Conservation (phyloP, 768 basidiomycete species). For the Leccinum truebloodii region DNA sequence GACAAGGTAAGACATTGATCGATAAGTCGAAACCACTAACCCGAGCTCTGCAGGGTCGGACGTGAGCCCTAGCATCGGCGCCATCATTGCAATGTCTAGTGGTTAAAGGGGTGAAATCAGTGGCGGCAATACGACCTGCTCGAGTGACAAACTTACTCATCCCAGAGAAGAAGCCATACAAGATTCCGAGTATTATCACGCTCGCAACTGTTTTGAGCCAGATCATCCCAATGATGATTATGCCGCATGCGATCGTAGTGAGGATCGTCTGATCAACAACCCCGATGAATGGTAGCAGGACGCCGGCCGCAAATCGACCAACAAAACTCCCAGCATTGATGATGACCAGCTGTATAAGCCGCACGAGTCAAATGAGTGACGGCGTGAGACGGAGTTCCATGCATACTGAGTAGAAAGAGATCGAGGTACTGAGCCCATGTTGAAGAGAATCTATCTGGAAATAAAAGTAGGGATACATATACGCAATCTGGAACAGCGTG, state of each 20-base stretch:
- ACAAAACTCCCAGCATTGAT: constrained; percentile 50
- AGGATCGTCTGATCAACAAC: constrained; percentile 44
- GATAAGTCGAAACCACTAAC: constrained; percentile 16
- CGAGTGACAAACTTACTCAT: constrained; percentile 30
- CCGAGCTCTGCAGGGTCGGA: constrained; percentile 54
- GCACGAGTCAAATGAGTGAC: not conserved
- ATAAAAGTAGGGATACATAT: constrained; percentile 57
- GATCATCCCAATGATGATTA: constrained; percentile 46
- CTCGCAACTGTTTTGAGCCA: constrained; percentile 38
- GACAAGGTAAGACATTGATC: not conserved
- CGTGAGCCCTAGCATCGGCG: constrained; percentile 49
- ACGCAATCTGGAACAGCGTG: constrained; percentile 37
- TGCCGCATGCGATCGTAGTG: constrained; percentile 31
- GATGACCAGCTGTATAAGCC: constrained; percentile 21
- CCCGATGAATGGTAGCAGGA: constrained; percentile 42
- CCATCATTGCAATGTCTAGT: constrained; percentile 40
- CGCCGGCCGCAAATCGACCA: constrained; percentile 48
- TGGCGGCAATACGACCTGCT: not conserved
- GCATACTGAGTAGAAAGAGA: constrained; percentile 50
- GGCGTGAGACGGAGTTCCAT: not conserved
- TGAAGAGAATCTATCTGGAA: constrained; percentile 55
- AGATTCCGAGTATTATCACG: constrained; percentile 41
- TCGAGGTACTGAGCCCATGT: constrained; percentile 43
- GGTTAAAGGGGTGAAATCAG: too few relatives aligned
- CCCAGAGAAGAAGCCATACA: constrained; percentile 54